A percentile compares a stretch with the other conserved stretches of the same genome.
These are phyloP conservation scores for Millerago galiae DNA, from an alignment of 805 yeast species.

Conservation along the genomic window DNA sequence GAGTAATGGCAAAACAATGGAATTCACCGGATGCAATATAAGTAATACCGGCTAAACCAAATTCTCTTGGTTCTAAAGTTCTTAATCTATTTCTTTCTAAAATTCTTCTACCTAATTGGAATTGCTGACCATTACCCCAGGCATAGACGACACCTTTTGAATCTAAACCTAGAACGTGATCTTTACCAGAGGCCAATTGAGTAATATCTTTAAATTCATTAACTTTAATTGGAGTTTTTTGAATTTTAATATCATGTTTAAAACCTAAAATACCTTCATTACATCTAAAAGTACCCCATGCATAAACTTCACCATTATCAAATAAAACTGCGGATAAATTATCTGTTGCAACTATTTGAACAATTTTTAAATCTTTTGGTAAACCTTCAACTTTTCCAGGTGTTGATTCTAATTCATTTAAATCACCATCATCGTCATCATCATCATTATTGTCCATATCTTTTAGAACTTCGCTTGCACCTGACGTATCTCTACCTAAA, in stretches of 20 bases:
- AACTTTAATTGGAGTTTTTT: conserved; percentile 61
- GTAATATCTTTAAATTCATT: conserved; percentile 59
- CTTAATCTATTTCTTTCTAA: conserved; percentile 70
- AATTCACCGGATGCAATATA: conserved; percentile 90
- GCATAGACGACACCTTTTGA: conserved; percentile 82
- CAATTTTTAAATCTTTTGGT: conserved; percentile 53
- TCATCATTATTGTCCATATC: conserved; percentile 57
- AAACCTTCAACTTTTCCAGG: conserved; percentile 72
- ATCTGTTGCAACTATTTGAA: conserved; percentile 87
- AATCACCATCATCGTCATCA: conserved; percentile 68
- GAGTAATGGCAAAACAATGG: conserved; percentile 88
- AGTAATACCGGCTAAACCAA: conserved; percentile 74
- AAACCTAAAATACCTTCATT: conserved; percentile 91
- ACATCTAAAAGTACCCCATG: conserved; percentile 97
- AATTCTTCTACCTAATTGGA: conserved; percentile 83
- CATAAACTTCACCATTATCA: conserved; percentile 81
- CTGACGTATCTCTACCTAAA: conserved; percentile 79
- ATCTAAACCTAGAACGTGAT: conserved; percentile 82
- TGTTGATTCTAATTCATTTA: conserved; percentile 84
- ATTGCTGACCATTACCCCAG: conserved; percentile 97
- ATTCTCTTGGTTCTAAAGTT: conserved; percentile 73
- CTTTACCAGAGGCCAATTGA: conserved; percentile 88
- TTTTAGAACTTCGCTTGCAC: conserved; percentile 55
- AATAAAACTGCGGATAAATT: conserved; percentile 77
- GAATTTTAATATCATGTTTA: conserved; percentile 55